Evolutionary conservation across 1,139 yeast genomes (phyloP).

Genomic region (Blastobotrys proliferans): DNA sequence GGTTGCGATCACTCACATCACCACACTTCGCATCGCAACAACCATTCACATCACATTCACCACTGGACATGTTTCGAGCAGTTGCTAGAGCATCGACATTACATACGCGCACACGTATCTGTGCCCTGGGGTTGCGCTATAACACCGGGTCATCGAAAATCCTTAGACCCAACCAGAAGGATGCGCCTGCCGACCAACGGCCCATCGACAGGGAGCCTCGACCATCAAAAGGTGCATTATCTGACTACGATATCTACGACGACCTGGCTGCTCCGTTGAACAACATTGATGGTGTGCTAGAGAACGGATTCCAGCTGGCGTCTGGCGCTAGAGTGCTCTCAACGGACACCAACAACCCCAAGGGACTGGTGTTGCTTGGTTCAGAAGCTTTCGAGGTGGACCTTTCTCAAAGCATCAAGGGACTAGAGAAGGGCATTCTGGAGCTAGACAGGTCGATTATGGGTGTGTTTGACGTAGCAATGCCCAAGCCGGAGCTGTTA

Average conservation of each 20-base stretch:
- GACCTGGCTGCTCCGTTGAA: constrained; percentile 34
- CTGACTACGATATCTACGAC: constrained; percentile 34
- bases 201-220: constrained; percentile 14
- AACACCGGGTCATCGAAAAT: constrained; percentile 9
- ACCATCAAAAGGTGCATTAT: constrained; percentile 24
- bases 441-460: constrained; percentile 40
- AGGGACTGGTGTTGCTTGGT: constrained; percentile 57
- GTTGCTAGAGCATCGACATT: too few relatives aligned
- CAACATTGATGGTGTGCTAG: constrained; percentile 43
- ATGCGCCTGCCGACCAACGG: constrained; percentile 10
- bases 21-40: too few relatives aligned
- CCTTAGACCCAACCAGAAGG: constrained; percentile 12
- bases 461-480: constrained; percentile 50
- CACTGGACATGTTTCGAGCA: too few relatives aligned
- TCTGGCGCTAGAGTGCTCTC: constrained; percentile 44
- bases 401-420: constrained; percentile 34
- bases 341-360: constrained; percentile 46
- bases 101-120: too few relatives aligned
- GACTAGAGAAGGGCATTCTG: constrained; percentile 37
- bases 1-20: too few relatives aligned
- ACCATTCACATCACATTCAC: too few relatives aligned
- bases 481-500: constrained; percentile 75
- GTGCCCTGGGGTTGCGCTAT: too few relatives aligned
- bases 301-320: constrained; percentile 45
- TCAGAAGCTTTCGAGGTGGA: constrained; percentile 62